Evolutionary conservation across 2,329 filamentous ascomycete species (phyloP), one percentile per base, ranked within the genome.

Genomic region (Proliferodiscus dingleyae): DNA sequence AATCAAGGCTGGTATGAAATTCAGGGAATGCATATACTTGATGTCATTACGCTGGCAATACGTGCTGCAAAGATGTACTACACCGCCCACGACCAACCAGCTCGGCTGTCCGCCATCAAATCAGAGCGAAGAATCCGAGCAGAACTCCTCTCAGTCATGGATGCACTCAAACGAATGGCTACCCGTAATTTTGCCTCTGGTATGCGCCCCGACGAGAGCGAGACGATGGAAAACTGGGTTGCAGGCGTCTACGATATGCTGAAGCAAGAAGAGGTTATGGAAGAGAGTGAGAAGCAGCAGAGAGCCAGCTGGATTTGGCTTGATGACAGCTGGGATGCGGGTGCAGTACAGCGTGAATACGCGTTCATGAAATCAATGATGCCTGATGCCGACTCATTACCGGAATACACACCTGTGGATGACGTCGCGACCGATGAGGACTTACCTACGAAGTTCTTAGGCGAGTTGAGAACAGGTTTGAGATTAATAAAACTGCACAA

Each of bases 31-130:
- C 87, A 94, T 60, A 81, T 98, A 29, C 78, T 97, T 45, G 91
- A 97, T 64, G 83, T 95, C 43, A 85, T 93, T 62, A 98, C 93
- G 1, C 74, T 97, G 43, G 91, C 91, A n/a, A 97, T 98, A 56
- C 81, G 89, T 42, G 89, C 91, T 1, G 93, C 93, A 41, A 95
- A 94, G 68, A 84, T 94, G 59, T 98, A 97, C 69, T 97, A 98
- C 68, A 96, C 90, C 0, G 80, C 89, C 3, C 93, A 97, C 63
- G 87, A 94, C 60, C 77, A 90, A 43, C 89, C 90, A 1, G 85
- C 93, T 56, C 83, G 87, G 29, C 73, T 97, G 15, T 88, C 93
- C 60, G 72, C 85, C 22, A 94, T 97, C 67, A 90, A 88, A 66
- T 82, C 88, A 0, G 93, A 98, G 65, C 87, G 85, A 52, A 78